Evolutionary conservation across 2,329 filamentous ascomycete species (phyloP).

Genomic region (Penicillium sp.): DNA sequence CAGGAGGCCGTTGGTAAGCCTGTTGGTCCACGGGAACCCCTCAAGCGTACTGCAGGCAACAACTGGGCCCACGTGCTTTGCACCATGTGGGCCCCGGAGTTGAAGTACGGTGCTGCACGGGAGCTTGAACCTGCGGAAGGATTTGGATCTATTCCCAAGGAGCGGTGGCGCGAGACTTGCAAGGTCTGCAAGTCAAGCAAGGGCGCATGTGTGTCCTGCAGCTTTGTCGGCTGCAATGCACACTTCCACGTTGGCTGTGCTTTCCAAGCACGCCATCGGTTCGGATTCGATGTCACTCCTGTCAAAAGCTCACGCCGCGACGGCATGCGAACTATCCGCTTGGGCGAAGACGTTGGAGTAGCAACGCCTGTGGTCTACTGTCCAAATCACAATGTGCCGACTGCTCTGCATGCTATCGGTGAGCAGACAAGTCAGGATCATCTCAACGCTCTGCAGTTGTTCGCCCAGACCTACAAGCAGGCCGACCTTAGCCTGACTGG

Average conservation of each 20-base stretch:
- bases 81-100: slow-evolving; percentile 85
- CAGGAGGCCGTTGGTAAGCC: slow-evolving; percentile 85
- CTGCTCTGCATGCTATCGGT: slow-evolving; percentile 72
- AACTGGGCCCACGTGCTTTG: slow-evolving; percentile 98
- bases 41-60: slow-evolving; percentile 93
- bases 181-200: slow-evolving; percentile 73
- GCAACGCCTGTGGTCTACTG: slow-evolving; percentile 89
- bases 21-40: slow-evolving; percentile 76
- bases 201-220: slow-evolving; percentile 81
- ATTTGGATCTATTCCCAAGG: slow-evolving; percentile 74
- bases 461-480: slow-evolving; percentile 87
- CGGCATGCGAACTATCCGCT: slow-evolving; percentile 72
- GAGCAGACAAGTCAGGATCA: slow-evolving; percentile 70
- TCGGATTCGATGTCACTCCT: slow-evolving; percentile 87
- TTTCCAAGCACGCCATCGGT: slow-evolving; percentile 73
- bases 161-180: slow-evolving; percentile 74
- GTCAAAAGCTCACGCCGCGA: slow-evolving; percentile 87
- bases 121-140: slow-evolving; percentile 85
- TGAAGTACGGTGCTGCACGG: slow-evolving; percentile 84
- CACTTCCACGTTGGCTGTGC: slow-evolving; percentile 88
- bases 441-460: slow-evolving; percentile 80
- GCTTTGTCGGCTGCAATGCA: slow-evolving; percentile 53
- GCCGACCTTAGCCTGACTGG: slow-evolving; percentile 87
- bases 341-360: slow-evolving; percentile 77
- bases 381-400: slow-evolving; percentile 78